Evolutionary conservation across 2,329 filamentous ascomycete genomes (phyloP).

Genomic region (Grosmannia serpens): DNA sequence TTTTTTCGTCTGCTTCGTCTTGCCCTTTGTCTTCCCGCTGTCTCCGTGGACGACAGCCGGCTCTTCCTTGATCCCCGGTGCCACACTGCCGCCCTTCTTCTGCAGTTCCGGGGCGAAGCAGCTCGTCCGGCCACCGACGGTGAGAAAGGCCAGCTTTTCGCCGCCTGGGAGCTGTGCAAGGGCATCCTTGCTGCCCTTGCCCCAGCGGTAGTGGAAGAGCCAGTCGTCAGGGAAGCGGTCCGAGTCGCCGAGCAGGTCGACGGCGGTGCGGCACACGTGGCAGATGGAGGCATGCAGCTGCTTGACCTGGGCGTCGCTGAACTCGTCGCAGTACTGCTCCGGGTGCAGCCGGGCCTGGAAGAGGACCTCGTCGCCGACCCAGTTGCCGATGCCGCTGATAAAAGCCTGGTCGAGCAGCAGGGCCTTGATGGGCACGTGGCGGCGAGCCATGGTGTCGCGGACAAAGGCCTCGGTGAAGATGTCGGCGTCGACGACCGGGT

Average conservation of each 20-base stretch:
- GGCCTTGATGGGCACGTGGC: conserved; percentile 81
- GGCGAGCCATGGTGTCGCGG: conserved; percentile 54
- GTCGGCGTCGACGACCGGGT: conserved; percentile 75
- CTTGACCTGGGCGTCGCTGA: conserved; percentile 59
- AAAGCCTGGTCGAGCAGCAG: conserved; percentile 77
- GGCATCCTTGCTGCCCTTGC: conserved; percentile 68
- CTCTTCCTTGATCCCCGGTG: conserved; percentile 31
- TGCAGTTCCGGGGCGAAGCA: conserved; percentile 78
- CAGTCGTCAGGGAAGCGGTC: conserved; percentile 76
- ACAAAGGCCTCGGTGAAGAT: conserved; percentile 68
- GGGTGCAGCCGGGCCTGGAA: conserved; percentile 85
- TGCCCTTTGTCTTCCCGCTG: conserved; percentile 11
- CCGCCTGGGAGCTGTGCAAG: conserved; percentile 64
- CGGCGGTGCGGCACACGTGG: conserved; percentile 68
- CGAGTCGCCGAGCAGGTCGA: conserved; percentile 70
- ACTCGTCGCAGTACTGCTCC: conserved; percentile 82
- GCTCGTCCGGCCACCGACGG: conserved; percentile 82
- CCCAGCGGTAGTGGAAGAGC: conserved; percentile 83
- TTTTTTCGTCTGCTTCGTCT: conserved; percentile 12
- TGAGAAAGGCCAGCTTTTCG: conserved; percentile 74
- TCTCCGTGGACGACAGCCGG: conserved; percentile 18
- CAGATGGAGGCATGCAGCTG: conserved; percentile 61
- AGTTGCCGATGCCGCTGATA: conserved; percentile 91
- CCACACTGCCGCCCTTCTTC: conserved; percentile 54
- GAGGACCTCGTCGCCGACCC: conserved; percentile 90